Evolutionary conservation across 208 protist genomes (phyloP).

Genomic region (Crithidia mellificae): DNA sequence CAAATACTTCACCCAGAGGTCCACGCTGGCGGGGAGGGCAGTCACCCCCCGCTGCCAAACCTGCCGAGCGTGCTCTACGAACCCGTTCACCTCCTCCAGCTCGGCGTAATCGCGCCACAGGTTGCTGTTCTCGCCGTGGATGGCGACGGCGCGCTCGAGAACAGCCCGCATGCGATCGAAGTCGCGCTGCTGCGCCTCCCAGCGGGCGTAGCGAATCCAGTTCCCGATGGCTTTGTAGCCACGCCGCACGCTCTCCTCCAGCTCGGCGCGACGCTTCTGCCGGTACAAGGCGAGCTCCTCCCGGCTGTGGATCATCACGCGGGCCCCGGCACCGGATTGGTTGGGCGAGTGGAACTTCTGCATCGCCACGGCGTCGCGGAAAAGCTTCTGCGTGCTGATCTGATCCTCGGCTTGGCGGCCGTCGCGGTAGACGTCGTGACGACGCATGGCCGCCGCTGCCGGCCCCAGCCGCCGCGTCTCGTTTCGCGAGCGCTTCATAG

Average conservation of each 20-base stretch:
- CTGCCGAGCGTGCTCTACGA: conserved; percentile 97
- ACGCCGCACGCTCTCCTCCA: conserved; percentile 93
- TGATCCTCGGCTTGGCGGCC: conserved; percentile 79
- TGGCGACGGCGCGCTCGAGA: conserved; percentile 93
- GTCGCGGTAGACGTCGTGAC: conserved; percentile 71
- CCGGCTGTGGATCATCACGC: conserved; percentile 94
- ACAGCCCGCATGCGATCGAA: conserved; percentile 94
- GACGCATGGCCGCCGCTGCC: conserved; percentile 73
- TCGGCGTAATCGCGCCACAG: conserved; percentile 98
- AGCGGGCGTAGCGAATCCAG: conserved; percentile 97
- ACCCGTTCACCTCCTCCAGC: conserved; percentile 97
- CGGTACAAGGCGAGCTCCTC: conserved; percentile 96
- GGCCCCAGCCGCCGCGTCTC: conserved; percentile 60
- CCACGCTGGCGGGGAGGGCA: conserved; percentile 93
- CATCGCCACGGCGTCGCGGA: conserved; percentile 97
- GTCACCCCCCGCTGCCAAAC: conserved; percentile 96
- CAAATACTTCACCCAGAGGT: conserved; percentile 97
- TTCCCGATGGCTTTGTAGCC: conserved; percentile 77
- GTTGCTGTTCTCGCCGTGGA: conserved; percentile 89
- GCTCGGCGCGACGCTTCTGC: conserved; percentile 92
- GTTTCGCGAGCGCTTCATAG: conserved; percentile 63
- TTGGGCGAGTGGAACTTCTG: conserved; percentile 68
- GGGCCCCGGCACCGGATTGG: conserved; percentile 57
- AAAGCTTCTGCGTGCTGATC: conserved; percentile 97
- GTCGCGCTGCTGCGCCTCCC: conserved; percentile 97